Conservation (phyloP, 805 yeast genomes). For the Saccharomycopsis olivae region DNA sequence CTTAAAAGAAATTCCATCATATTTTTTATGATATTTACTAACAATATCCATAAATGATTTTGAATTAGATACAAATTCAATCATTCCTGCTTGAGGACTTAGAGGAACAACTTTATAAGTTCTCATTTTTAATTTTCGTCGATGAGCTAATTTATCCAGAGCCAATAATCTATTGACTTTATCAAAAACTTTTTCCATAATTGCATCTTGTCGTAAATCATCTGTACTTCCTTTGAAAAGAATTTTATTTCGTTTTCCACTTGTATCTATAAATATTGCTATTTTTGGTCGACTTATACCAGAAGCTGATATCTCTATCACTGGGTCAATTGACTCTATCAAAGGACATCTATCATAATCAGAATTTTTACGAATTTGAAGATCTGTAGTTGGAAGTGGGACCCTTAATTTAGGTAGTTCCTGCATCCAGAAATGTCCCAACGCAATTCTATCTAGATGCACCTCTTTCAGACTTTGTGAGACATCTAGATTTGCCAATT, state of each 20-base stretch:
- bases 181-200: slow-evolving; percentile 94
- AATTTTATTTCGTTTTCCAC: slow-evolving; percentile 50
- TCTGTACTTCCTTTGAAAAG: slow-evolving; percentile 81
- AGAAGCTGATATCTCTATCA: slow-evolving; percentile 54
- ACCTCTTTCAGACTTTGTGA: slow-evolving; percentile 12
- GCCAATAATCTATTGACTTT: slow-evolving; percentile 64
- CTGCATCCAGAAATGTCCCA: slow-evolving; percentile 50
- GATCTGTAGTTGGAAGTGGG: slow-evolving; percentile 57
- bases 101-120: slow-evolving; percentile 87
- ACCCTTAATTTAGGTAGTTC: slow-evolving; percentile 33
- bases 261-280: slow-evolving; percentile 38
- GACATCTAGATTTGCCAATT: slow-evolving; percentile 38
- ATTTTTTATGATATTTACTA: slow-evolving; percentile 45
- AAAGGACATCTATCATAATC: slow-evolving; percentile 37
- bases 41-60: slow-evolving; percentile 60
- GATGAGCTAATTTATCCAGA: slow-evolving; percentile 44
- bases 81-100: slow-evolving; percentile 78
- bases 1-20: slow-evolving; percentile 38
- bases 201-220: slow-evolving; percentile 90
- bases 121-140: slow-evolving; percentile 50
- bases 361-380: slow-evolving; percentile 31
- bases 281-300: slow-evolving; percentile 90
- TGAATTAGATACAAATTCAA: slow-evolving; percentile 81
- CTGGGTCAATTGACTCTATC: slow-evolving; percentile 34
- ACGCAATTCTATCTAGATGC: slow-evolving; percentile 23